Conservation (phyloP, 2,329 filamentous ascomycete genomes). For the Phialophora chinensis region DNA sequence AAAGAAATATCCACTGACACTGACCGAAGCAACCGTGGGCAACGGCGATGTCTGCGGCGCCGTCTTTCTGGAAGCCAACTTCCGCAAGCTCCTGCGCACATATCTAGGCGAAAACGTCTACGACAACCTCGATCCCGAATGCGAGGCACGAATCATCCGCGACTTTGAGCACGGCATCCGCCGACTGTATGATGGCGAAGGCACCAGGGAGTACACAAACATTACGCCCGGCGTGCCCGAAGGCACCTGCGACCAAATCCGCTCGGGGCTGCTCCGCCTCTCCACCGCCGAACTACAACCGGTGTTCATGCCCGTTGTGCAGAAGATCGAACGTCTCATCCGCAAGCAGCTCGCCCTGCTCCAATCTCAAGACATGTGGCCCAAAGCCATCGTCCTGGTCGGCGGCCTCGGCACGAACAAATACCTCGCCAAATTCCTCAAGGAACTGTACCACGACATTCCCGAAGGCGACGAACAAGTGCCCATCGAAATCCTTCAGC, state of each 20-base stretch:
- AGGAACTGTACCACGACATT: neutral
- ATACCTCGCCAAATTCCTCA: neutral
- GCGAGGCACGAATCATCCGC: neutral
- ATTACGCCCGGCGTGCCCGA: neutral
- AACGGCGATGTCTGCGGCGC: neutral
- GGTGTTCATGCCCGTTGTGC: neutral
- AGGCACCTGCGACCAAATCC: neutral
- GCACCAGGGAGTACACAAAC: neutral
- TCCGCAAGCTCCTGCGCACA: neutral
- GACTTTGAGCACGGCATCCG: constrained; percentile 1
- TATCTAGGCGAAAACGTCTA: neutral
- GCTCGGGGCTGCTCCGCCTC: neutral
- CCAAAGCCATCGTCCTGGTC: neutral
- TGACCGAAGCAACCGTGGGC: neutral
- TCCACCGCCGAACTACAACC: neutral
- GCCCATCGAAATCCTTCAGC: neutral
- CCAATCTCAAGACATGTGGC: neutral
- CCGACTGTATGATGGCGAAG: neutral
- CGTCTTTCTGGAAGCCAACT: constrained; percentile 1
- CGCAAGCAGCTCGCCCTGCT: neutral
- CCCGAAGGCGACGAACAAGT: constrained; percentile 1
- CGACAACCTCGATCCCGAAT: neutral
- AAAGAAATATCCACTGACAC: constrained; percentile 1
- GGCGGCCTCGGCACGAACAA: constrained; percentile 1
- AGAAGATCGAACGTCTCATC: constrained; percentile 1